Percentiles rank a stretch among this genome's conserved stretches.
These are phyloP conservation scores for Ambrosiella xylebori DNA, from an alignment of 2,329 filamentous ascomycete genomes.

Conservation along the genomic window DNA sequence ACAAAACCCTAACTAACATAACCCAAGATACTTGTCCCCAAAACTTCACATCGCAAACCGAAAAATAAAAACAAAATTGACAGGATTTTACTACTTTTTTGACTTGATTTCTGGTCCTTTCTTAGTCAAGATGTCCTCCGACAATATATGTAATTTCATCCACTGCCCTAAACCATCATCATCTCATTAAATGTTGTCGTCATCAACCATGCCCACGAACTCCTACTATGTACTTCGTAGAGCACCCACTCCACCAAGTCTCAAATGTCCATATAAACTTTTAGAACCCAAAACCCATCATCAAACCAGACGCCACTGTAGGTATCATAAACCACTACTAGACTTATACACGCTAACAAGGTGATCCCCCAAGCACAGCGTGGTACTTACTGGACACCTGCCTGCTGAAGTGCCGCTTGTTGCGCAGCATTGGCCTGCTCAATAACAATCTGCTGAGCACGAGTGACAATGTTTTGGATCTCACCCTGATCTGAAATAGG, in stretches of 20 bases:
- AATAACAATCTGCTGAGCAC: conserved; percentile 29
- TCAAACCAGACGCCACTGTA: not conserved
- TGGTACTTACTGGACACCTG: not conserved
- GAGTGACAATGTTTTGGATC: conserved; percentile 62
- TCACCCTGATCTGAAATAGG: conserved; percentile 65
- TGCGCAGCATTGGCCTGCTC: conserved; percentile 15
- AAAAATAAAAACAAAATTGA: not conserved
- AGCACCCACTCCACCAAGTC: not conserved
- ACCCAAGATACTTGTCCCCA: not conserved
- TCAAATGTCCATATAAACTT: conserved; percentile 4
- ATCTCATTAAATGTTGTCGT: not conserved
- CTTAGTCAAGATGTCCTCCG: not conserved
- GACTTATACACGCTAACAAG: not conserved
- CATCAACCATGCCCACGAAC: not conserved
- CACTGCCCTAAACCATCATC: not conserved
- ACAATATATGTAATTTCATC: not conserved
- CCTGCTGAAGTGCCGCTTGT: not conserved
- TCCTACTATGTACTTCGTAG: not conserved
- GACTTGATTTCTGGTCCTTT: conserved; percentile 1
- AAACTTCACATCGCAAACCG: not conserved
- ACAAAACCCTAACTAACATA: not conserved
- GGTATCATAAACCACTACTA: not conserved
- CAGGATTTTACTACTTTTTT: conserved; percentile 1
- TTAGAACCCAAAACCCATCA: conserved; percentile 2
- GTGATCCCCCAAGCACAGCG: not conserved